Evolutionary conservation across 2,329 filamentous ascomycete species (phyloP), one percentile per base, ranked within the genome.

Genomic region (Penicillium sp.): DNA sequence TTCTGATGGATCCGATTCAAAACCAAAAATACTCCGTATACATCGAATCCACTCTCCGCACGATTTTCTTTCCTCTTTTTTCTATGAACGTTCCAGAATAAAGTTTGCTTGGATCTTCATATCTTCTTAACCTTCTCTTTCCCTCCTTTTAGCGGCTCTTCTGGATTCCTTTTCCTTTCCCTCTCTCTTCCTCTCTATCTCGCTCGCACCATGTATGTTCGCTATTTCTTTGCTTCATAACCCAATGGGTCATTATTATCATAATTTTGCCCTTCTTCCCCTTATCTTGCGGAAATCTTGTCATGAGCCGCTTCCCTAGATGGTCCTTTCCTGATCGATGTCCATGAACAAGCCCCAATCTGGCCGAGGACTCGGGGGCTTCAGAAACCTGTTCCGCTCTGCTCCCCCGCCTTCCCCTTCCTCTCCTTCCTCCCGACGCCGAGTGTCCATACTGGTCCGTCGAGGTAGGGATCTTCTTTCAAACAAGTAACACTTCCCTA

Each of bases 291-390:
- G 45, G 45, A 26, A 45, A 49, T 55, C 49, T 37, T 65, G 66
- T 59, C 66, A 65, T 68, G 64, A 67, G 47, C 55, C 46, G 62
- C 53, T 51, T 63, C 58, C 57, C 64, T 67, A 62, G 61, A 72
- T 71, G 70, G 68, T 57, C 60, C 52, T 65, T 61, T 58, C 61
- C 59, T 70, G 70, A 74, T 58, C 69, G 69, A 74, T 75, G 70
- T 71, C 68, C 64, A 61, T 69, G 62, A 71, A 74, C 58, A 69
- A 74, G 59, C 59, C 65, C 62, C 67, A 66, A 61, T 51, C 65
- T 60, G 66, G 67, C 62, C 62, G 67, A 65, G 70, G 68, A 63
- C 62, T 71, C 61, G 68, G 68, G 53, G 61, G 65, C 54, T 62
- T 75, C 54, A 65, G 67, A 62, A 68, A 70, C 57, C 63, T 74